Conservation (phyloP, 2,329 filamentous ascomycete genomes). For the Pyricularia pennisetigena region DNA sequence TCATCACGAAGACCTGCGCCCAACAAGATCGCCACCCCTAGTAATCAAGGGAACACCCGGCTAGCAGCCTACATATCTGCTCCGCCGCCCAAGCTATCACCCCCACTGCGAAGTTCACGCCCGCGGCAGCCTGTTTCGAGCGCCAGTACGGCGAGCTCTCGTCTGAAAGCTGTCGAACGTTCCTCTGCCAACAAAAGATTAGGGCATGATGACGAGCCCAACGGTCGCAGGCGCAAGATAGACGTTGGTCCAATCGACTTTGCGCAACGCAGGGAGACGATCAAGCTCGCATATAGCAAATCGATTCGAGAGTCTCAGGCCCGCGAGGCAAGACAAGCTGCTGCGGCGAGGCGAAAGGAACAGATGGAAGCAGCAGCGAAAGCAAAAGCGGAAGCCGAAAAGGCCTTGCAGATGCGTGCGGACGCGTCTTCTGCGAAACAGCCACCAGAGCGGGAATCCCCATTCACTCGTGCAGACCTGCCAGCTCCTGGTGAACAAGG, state of each 20-base stretch:
- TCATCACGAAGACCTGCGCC: constrained; percentile 27
- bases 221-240: constrained; percentile 38
- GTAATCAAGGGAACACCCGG: constrained; percentile 33
- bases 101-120: constrained; percentile 69
- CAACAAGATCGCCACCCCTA: constrained; percentile 30
- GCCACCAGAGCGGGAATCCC: background rate
- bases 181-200: background rate
- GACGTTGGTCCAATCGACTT: constrained; percentile 73
- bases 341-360: constrained; percentile 42
- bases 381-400: constrained; percentile 28
- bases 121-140: constrained; percentile 71
- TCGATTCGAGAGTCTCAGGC: constrained; percentile 68
- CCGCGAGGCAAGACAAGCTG: constrained; percentile 40
- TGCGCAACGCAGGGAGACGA: constrained; percentile 69
- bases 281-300: constrained; percentile 76
- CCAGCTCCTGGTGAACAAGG: background rate
- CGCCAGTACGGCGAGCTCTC: constrained; percentile 62
- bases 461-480: background rate
- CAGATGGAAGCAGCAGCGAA: constrained; percentile 37
- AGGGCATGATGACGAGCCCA: constrained; percentile 25
- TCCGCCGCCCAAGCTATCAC: constrained; percentile 63
- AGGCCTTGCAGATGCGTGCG: constrained; percentile 12
- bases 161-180: constrained; percentile 50
- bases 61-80: constrained; percentile 67
- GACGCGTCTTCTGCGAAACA: constrained; percentile 10